Conservation (phyloP, 345 rosid species). For the Geranium brycei region DNA sequence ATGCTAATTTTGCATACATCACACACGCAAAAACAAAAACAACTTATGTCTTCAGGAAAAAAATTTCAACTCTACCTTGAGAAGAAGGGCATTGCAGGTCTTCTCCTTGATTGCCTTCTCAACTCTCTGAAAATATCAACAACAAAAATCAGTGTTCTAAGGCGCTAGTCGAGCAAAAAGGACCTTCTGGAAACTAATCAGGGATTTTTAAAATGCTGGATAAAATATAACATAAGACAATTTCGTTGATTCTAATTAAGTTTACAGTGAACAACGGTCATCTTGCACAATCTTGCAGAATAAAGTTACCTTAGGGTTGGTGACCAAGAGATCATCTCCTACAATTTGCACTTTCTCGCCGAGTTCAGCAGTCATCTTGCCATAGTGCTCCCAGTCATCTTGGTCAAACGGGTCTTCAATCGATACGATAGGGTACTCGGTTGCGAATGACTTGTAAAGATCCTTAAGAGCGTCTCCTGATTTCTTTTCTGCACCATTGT, state of each 20-base stretch:
- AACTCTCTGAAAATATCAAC: conserved; percentile 48
- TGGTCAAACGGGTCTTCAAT: conserved; percentile 98
- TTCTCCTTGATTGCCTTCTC: conserved; percentile 77
- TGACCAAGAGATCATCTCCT: conserved; percentile 94
- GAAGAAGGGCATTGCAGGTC: conserved; percentile 87
- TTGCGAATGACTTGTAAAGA: conserved; percentile 70
- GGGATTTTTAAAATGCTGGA: not conserved
- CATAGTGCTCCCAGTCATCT: conserved; percentile 86
- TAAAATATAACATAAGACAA: not conserved
- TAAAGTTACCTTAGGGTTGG: conserved; percentile 70
- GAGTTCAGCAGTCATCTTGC: conserved; percentile 67
- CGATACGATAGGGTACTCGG: conserved; percentile 88
- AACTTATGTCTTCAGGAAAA: not conserved
- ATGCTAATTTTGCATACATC: not conserved
- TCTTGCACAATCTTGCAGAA: too few species aligned
- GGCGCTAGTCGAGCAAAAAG: too few species aligned
- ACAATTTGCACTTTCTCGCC: conserved; percentile 78
- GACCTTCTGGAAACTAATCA: too few species aligned
- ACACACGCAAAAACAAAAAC: conserved; percentile 1
- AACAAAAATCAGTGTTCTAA: too few species aligned
- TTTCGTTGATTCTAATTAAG: not conserved
- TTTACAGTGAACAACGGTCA: too few species aligned
- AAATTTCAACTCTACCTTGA: conserved; percentile 38
- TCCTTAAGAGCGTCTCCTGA: conserved; percentile 78
- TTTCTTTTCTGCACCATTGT: conserved; percentile 78